A percentile compares a stretch with the other conserved stretches of the same genome.
These are phyloP conservation scores for Chamaenerion angustifolium DNA, from an alignment of 345 rosid species.

Conservation along the genomic window DNA sequence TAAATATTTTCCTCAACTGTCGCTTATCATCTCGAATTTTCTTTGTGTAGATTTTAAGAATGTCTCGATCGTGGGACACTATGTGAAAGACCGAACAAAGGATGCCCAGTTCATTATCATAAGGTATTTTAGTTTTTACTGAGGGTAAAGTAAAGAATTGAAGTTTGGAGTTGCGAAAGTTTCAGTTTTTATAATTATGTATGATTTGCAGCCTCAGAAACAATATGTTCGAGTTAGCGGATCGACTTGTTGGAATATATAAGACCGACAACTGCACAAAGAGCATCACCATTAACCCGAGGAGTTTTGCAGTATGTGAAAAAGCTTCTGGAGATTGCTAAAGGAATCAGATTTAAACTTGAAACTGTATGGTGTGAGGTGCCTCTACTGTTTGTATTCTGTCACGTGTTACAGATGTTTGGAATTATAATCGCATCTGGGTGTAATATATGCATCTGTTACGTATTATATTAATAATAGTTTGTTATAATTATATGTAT, in stretches of 20 bases:
- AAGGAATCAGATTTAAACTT: too few species aligned
- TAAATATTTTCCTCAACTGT: neutral
- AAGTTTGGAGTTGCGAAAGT: too few species aligned
- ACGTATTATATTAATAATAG: too few species aligned
- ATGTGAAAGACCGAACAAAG: slow-evolving; percentile 91
- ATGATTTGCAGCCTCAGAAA: slow-evolving; percentile 64
- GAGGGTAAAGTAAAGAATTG: too few species aligned
- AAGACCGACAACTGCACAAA: slow-evolving; percentile 95
- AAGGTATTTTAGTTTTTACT: slow-evolving; percentile 27
- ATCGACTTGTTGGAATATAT: slow-evolving; percentile 85
- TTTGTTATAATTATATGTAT: too few species aligned
- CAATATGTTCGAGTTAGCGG: slow-evolving; percentile 98
- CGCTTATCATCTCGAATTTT: neutral
- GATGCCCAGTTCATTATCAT: slow-evolving; percentile 93
- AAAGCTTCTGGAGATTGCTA: slow-evolving; percentile 21
- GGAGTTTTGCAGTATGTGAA: slow-evolving; percentile 59
- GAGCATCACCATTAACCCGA: slow-evolving; percentile 91
- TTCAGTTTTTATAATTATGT: neutral
- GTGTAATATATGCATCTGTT: too few species aligned
- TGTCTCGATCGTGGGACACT: slow-evolving; percentile 95
- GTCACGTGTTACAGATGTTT: too few species aligned
- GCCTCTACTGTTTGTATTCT: too few species aligned
- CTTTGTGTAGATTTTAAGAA: slow-evolving; percentile 72
- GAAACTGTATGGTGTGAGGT: too few species aligned
- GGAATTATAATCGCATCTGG: too few species aligned